Conservation (phyloP, 306 rosid genomes). For the Acmispon strigosus region DNA sequence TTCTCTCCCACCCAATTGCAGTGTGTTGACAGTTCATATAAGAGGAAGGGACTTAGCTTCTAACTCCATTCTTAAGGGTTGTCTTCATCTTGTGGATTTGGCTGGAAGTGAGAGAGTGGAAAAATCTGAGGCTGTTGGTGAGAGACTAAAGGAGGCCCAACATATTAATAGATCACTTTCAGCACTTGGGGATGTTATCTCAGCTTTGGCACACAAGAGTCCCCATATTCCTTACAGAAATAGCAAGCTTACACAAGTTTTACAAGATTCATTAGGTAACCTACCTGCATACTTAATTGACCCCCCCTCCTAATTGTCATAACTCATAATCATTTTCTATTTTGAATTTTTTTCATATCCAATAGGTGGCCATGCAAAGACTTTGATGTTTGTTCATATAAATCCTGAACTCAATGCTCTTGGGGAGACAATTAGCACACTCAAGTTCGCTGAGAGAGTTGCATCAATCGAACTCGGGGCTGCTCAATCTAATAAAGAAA, state of each 20-base stretch:
- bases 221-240: constrained; percentile 89
- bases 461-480: constrained; percentile 93
- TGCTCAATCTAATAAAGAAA: constrained; percentile 83
- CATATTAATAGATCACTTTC: constrained; percentile 93
- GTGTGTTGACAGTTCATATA: constrained; percentile 87
- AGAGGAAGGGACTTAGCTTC: constrained; percentile 72
- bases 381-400: constrained; percentile 98
- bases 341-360: background rate
- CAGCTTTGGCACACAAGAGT: constrained; percentile 95
- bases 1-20: constrained; percentile 32
- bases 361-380: constrained; percentile 93
- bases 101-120: constrained; percentile 98
- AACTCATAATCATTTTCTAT: background rate
- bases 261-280: constrained; percentile 95
- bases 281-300: background rate
- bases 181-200: constrained; percentile 95
- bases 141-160: constrained; percentile 93
- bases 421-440: constrained; percentile 96
- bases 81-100: constrained; percentile 96
- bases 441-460: constrained; percentile 97
- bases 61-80: constrained; percentile 70
- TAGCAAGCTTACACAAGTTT: constrained; percentile 94
- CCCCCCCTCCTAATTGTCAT: background rate
- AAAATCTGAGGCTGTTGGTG: constrained; percentile 95
- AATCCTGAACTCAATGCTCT: constrained; percentile 76